These are phyloP conservation scores for Earliella scabrosa DNA, from an alignment of 1,284 basidiomycete genomes.

Conservation along the genomic window DNA sequence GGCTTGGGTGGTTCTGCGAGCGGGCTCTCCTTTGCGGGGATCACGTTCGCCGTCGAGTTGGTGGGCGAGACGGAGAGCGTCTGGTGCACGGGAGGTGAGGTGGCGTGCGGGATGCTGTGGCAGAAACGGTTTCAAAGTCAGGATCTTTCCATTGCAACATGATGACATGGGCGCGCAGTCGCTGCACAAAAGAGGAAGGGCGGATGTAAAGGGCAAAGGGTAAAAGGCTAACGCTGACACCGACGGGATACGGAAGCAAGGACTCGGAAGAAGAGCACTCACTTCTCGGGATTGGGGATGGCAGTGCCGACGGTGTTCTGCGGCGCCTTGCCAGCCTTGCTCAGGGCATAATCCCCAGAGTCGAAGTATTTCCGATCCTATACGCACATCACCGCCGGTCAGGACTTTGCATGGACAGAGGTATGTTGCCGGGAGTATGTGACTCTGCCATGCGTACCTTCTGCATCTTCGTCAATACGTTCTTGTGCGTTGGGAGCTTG, in stretches of 20 bases:
- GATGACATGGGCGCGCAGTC: background rate
- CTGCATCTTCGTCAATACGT: slow-evolving; percentile 91
- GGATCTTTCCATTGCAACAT: background rate
- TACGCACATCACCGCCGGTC: slow-evolving; percentile 1
- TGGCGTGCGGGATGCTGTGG: slow-evolving; percentile 75
- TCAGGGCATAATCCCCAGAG: slow-evolving; percentile 96
- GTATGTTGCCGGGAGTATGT: no score
- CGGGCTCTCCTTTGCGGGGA: slow-evolving; percentile 68
- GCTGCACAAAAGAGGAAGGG: background rate
- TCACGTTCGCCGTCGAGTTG: slow-evolving; percentile 48
- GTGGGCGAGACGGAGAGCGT: slow-evolving; percentile 73
- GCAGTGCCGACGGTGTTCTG: slow-evolving; percentile 91
- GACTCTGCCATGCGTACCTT: slow-evolving; percentile 69
- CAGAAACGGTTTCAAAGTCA: slow-evolving; percentile 14
- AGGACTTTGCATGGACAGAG: slow-evolving; percentile 3
- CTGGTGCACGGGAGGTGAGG: slow-evolving; percentile 60
- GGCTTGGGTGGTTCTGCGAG: slow-evolving; percentile 43
- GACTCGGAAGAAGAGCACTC: slow-evolving; percentile 35
- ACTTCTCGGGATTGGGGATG: slow-evolving; percentile 96
- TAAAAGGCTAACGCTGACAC: background rate
- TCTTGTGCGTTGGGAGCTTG: slow-evolving; percentile 93
- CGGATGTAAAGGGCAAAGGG: slow-evolving; percentile 1
- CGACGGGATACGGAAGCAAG: background rate
- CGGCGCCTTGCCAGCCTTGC: slow-evolving; percentile 90
- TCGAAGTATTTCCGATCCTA: slow-evolving; percentile 98